These are phyloP conservation scores for Macrolepiota albuminosa DNA, from an alignment of 768 basidiomycete genomes.

Conservation along the genomic window DNA sequence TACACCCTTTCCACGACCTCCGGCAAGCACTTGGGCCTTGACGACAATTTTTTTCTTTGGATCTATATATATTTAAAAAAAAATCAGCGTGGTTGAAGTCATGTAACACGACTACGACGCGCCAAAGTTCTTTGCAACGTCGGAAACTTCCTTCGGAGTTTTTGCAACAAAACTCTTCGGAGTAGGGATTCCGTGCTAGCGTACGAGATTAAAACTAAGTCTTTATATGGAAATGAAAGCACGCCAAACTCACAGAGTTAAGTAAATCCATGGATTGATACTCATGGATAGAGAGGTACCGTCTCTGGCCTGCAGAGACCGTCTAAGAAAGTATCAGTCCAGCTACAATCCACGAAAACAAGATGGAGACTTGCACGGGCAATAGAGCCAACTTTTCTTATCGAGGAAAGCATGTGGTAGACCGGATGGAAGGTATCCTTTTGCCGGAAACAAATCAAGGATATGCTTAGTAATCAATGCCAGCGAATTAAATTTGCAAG, in stretches of 20 bases:
- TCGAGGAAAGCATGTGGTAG: conserved; percentile 58
- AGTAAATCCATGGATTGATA: conserved; percentile 94
- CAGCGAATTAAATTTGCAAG: conserved; percentile 8
- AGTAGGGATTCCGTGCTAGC: conserved; percentile 90
- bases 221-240: background rate
- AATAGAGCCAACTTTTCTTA: conserved; percentile 60
- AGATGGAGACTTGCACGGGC: conserved; percentile 47
- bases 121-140: conserved; percentile 90
- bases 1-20: conserved; percentile 96
- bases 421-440: conserved; percentile 2
- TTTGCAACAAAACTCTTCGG: conserved; percentile 88
- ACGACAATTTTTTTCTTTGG: conserved; percentile 77
- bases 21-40: conserved; percentile 98
- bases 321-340: conserved; percentile 33
- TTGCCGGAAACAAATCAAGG: conserved; percentile 11
- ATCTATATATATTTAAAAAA: conserved; percentile 35
- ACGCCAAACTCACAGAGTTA: conserved; percentile 66
- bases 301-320: conserved; percentile 78
- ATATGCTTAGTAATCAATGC: conserved; percentile 42
- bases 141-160: conserved; percentile 83
- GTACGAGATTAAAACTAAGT: background rate
- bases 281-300: conserved; percentile 95
- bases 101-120: conserved; percentile 15
- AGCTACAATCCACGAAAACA: background rate
- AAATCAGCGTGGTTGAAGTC: conserved; percentile 8